phyloP scores from a whole-genome alignment of 345 rosid species.

The Passiflora organensis region DNA sequence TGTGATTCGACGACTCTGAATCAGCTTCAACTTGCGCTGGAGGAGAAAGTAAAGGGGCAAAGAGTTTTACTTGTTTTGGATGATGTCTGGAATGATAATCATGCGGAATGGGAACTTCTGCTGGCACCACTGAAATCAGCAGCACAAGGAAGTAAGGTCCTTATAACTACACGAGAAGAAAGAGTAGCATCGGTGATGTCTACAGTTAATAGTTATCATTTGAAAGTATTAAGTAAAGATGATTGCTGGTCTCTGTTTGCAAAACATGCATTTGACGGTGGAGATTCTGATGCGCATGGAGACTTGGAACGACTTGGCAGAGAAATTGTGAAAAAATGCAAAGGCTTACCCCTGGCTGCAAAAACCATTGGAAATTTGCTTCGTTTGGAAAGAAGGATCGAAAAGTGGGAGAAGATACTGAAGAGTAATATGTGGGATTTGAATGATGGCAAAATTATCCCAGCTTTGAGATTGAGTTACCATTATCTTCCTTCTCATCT shows the following conservation, averaged over 20 bases:
- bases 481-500: constrained; percentile 1
- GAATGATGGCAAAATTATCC: not conserved
- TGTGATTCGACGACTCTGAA: not conserved
- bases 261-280: not conserved
- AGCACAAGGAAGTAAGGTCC: not conserved
- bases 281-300: not conserved
- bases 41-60: not conserved
- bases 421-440: not conserved
- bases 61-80: constrained; percentile 13
- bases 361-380: not conserved
- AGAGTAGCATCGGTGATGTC: not conserved
- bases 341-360: constrained; percentile 5
- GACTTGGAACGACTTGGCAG: not conserved
- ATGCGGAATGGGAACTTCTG: not conserved
- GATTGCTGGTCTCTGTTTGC: not conserved
- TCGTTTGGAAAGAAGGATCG: not conserved
- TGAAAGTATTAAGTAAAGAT: not conserved
- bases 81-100: not conserved
- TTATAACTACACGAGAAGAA: not conserved
- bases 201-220: not conserved
- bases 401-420: not conserved
- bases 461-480: not conserved
- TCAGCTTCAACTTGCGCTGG: not conserved
- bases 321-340: not conserved
- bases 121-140: not conserved